Evolutionary conservation across 306 rosid genomes (phyloP), one percentile per base, ranked within the genome.

Genomic region (Vigna trinervia): DNA sequence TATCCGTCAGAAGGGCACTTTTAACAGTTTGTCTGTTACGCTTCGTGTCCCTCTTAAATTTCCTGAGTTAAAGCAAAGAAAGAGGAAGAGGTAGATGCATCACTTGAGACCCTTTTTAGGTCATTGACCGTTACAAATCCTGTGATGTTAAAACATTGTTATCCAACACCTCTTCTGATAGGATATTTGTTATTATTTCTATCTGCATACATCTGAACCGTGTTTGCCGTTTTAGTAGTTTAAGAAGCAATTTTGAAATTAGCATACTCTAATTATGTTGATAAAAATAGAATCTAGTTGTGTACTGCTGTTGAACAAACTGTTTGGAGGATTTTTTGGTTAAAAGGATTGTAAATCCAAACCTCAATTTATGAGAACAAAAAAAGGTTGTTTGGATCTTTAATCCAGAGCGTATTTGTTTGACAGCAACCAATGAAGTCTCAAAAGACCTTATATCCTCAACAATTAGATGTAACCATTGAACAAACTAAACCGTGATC

Each of bases 1-100:
- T 14, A 0, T 22, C 0, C 83, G 78, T 59, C 38, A 78, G 34
- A 74, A 79, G 0, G 77, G 12, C 8, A 0, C n/a, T n/a, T 26
- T 1, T 12, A 77, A n/a, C 11, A 0, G 12, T n/a, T 46, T 1
- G 13, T 61, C 26, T 32, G 93, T 84, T 15, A 87, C 84, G 0
- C 97, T 95, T 80, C 86, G 85, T 3, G 59, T 85, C 23, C 98
- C 98, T 26, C 97, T 95, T 57, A 61, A 64, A 54, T 95, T 92
- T 74, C 97, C 92, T n/a, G 28, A 53, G 17, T 4, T 75, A 76
- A 81, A 46, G 80, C 78, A 5, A 60, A 83, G 52, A 86, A 82
- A 85, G 74, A 72, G 86, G 48, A 73, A 56, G 50, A 53, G 66
- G 12, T 74, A 76, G 77, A 59, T 17, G 34, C 71, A 26, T 66